phyloP scores from a whole-genome alignment of 306 rosid species.

The Albizia julibrissin region DNA sequence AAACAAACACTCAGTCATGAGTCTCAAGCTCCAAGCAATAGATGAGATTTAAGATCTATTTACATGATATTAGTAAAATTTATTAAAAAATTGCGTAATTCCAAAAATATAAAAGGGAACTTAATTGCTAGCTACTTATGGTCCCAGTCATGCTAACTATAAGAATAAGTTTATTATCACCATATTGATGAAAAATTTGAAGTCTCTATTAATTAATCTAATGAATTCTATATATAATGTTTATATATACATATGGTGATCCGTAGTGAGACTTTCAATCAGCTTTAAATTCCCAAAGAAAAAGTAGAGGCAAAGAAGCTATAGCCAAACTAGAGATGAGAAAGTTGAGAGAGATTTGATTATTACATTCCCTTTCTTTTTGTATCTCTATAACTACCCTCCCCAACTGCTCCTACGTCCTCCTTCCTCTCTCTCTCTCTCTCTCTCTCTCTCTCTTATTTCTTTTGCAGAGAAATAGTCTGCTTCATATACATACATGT shows the following conservation, averaged over 20 bases:
- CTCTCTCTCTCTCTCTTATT: not conserved
- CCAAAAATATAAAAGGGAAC: not conserved
- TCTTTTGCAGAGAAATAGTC: not conserved
- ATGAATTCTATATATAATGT: not conserved
- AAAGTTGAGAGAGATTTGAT: conserved; percentile 24
- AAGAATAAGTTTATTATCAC: not conserved
- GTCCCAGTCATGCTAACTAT: not conserved
- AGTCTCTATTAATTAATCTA: too few relatives aligned
- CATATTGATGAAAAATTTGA: not conserved
- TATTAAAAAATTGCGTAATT: too few relatives aligned
- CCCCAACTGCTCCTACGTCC: conserved; percentile 19
- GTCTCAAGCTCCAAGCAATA: too few relatives aligned
- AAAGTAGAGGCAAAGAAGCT: conserved; percentile 43
- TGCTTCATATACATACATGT: not conserved
- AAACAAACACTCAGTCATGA: too few relatives aligned
- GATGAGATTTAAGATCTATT: too few relatives aligned
- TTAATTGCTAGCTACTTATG: too few relatives aligned
- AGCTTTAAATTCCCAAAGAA: conserved; percentile 1
- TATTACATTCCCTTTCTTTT: conserved; percentile 23
- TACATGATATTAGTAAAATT: not conserved
- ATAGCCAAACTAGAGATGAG: not conserved
- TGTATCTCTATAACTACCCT: conserved; percentile 34
- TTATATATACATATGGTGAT: not conserved
- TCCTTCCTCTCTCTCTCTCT: not conserved
- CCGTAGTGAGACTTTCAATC: not conserved